These are phyloP conservation scores for Gossypium gossypioides DNA, from an alignment of 441 rosid species.

Conservation along the genomic window DNA sequence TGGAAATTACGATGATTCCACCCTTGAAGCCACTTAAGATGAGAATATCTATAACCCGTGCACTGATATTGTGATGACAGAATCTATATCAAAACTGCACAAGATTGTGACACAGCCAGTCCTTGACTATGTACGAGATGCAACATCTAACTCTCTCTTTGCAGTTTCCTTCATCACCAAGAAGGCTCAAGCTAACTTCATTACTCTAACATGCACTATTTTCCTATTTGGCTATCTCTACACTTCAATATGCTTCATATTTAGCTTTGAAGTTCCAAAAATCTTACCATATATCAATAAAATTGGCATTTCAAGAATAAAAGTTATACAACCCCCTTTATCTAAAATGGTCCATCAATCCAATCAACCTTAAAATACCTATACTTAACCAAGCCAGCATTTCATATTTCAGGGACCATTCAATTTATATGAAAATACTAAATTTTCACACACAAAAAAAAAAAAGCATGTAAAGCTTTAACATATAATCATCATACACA, in stretches of 20 bases:
- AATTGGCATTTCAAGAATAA: neutral
- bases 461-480: neutral
- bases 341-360: neutral
- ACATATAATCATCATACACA: neutral
- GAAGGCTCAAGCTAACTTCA: neutral
- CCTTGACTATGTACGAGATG: constrained; percentile 4
- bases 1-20: neutral
- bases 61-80: neutral
- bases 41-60: neutral
- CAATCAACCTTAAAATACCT: neutral
- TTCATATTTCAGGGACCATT: neutral
- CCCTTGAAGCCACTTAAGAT: neutral
- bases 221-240: neutral
- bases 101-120: neutral
- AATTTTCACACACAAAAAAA: neutral
- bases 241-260: neutral
- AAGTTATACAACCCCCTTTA: neutral
- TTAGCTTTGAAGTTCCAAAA: neutral
- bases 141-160: neutral
- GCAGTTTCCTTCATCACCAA: neutral
- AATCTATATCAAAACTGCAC: neutral
- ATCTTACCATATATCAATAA: neutral
- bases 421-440: neutral
- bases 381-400: neutral
- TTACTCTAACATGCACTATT: neutral